phyloP scores from a whole-genome alignment of 257 asterid species.

The Salvia hispanica region DNA sequence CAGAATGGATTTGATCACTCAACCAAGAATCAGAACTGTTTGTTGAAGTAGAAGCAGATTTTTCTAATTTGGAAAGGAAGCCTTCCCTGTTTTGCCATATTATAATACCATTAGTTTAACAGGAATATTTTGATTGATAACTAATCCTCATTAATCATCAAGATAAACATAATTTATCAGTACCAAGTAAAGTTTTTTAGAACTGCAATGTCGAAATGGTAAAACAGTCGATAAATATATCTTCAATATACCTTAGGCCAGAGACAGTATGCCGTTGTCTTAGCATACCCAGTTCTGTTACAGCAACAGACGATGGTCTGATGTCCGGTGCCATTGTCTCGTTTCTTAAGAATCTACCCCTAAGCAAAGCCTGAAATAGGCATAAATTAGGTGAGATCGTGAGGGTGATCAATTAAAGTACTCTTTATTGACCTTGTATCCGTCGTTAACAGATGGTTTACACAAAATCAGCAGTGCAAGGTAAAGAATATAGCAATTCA shows the following conservation, averaged over 20 bases:
- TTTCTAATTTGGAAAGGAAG: conserved; percentile 68
- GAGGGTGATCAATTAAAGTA: not conserved
- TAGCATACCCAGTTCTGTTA: conserved; percentile 71
- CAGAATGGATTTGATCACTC: conserved; percentile 40
- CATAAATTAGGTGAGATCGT: conserved; percentile 9
- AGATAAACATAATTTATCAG: not conserved
- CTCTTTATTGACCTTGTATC: conserved; percentile 2
- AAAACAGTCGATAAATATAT: not conserved
- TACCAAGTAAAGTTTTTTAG: not conserved
- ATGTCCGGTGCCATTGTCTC: conserved; percentile 53
- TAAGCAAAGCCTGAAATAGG: conserved; percentile 66
- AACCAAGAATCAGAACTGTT: conserved; percentile 42
- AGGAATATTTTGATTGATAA: not conserved
- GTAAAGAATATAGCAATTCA: conserved; percentile 1
- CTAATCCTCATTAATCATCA: not conserved
- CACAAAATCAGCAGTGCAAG: conserved; percentile 15
- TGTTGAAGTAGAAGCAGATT: conserved; percentile 42
- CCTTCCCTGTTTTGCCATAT: conserved; percentile 67
- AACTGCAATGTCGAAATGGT: not conserved
- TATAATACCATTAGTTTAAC: not conserved
- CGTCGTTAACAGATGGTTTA: not conserved
- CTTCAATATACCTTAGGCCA: conserved; percentile 61
- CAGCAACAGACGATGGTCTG: conserved; percentile 62
- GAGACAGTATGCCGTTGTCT: conserved; percentile 80
- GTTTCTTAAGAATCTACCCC: conserved; percentile 79